Conservation (phyloP, 495 filamentous ascomycete species). For the Neurospora pannonica region DNA sequence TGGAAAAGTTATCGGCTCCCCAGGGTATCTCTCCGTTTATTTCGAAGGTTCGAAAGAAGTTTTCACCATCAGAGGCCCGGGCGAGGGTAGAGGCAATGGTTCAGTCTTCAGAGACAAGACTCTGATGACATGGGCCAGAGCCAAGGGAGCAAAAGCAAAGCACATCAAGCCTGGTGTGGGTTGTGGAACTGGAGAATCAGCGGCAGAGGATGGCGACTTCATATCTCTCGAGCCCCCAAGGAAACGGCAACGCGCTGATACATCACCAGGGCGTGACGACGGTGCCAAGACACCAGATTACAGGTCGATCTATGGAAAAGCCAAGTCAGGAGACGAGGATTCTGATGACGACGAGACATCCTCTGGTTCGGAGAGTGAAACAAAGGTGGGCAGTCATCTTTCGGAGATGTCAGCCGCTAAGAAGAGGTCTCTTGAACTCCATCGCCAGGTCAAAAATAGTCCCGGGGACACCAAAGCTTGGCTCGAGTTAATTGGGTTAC, state of each 20-base stretch:
- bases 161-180: slow-evolving; percentile 13
- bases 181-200: neutral
- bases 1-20: slow-evolving; percentile 30
- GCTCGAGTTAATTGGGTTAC: slow-evolving; percentile 67
- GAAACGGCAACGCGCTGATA: slow-evolving; percentile 30
- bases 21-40: slow-evolving; percentile 28
- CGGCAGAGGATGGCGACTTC: slow-evolving; percentile 21
- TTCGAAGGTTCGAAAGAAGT: slow-evolving; percentile 24
- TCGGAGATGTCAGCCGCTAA: slow-evolving; percentile 30
- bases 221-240: slow-evolving; percentile 25
- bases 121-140: slow-evolving; percentile 15
- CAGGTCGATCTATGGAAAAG: slow-evolving; percentile 60
- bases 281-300: slow-evolving; percentile 49
- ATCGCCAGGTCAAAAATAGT: slow-evolving; percentile 45
- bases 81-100: slow-evolving; percentile 16
- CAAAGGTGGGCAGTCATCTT: neutral
- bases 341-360: slow-evolving; percentile 30
- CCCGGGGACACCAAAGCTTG: slow-evolving; percentile 63
- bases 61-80: slow-evolving; percentile 20
- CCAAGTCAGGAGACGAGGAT: slow-evolving; percentile 28
- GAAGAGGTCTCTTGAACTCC: slow-evolving; percentile 47
- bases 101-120: slow-evolving; percentile 31
- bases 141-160: slow-evolving; percentile 14
- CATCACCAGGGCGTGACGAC: slow-evolving; percentile 18
- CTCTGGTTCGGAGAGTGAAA: slow-evolving; percentile 43